Base-by-base conservation (phyloP, 768 basidiomycete species). In the Fomitopsis pulvina region DNA sequence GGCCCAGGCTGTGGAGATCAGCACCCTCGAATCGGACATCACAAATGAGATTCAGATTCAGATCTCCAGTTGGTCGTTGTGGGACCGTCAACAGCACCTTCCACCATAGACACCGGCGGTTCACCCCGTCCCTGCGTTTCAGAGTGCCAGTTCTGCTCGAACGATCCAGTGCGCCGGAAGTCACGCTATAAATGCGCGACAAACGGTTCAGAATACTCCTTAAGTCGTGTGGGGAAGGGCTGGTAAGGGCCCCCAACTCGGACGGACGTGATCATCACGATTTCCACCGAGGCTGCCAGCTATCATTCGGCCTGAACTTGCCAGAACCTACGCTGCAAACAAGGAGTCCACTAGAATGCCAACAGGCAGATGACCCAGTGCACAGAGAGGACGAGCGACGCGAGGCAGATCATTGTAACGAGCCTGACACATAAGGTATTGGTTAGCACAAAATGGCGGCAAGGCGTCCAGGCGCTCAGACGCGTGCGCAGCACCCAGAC, bases 1-100 rank as follows among this genome's bases (percentile, higher is more conserved):
- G 46, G 47, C 22, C 47, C 39, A 48, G 47, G 39, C 39, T 34
- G 38, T 29, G 45, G 39, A 38, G 47, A 48, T 48, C 47, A 48
- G 12, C 29, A 29, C 47, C 47, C 47, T 48, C 16, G 47, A 48
- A 48, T 39, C 47, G 47, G 47, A 40, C 47, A 48, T 48, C 47
- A 48, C 39, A 48, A 28, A 40, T 48, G 47, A 48, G 47, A 48
- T 48, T 38, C 27, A 41, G 47, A 48, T 48, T 48, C 16, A 38
- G 14, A 38, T 38, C 41, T 48, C 47, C 20, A 38, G 39, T 48
- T 22, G 24, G 27, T 40, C 47, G 47, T 48, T 41, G 37, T 44
- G 43, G 43, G 43, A 44, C 43, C 43, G 43, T 37, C 34, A 18
- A 37, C 34, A 37, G 34, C 34, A 37, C 34, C 34, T 37, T 37